Percentiles rank a stretch among this genome's conserved stretches.
Conservation (phyloP, 2,329 filamentous ascomycete species). For the Cladosporium velox region DNA sequence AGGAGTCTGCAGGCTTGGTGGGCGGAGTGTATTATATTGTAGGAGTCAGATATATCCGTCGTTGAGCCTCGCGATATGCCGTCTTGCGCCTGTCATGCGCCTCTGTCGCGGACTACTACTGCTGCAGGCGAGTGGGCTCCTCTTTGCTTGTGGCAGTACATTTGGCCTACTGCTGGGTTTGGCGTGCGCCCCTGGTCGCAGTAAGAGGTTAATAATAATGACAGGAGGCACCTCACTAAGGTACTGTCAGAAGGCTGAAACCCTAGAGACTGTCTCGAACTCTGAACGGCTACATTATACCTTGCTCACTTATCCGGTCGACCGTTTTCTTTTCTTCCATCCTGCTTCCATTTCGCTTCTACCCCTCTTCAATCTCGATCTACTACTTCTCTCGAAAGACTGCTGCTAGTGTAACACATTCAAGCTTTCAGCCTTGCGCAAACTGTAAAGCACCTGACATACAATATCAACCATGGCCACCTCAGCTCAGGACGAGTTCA, state of each 20-base stretch:
- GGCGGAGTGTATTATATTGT: neutral
- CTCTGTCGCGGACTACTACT: constrained; percentile 2
- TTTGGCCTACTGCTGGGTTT: neutral
- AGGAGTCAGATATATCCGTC: neutral
- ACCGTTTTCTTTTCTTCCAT: constrained; percentile 6
- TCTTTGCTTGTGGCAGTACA: neutral
- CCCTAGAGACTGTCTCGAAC: constrained; percentile 8
- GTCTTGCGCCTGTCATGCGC: constrained; percentile 2
- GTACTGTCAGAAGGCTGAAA: constrained; percentile 3
- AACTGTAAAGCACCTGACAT: neutral
- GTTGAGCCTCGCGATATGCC: neutral
- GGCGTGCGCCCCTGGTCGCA: constrained; percentile 7
- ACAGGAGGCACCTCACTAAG: neutral
- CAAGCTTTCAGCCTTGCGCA: constrained; percentile 1
- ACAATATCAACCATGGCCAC: constrained; percentile 22
- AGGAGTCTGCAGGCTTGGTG: neutral
- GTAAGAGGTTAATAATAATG: neutral
- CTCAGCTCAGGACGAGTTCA: constrained; percentile 54
- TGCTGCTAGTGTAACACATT: neutral
- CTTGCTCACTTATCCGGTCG: neutral
- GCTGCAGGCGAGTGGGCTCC: constrained; percentile 5
- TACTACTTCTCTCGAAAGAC: neutral
- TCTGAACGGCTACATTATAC: neutral
- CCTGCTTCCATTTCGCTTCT: constrained; percentile 1
- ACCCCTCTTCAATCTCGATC: neutral